A percentile compares a stretch with the other conserved stretches of the same genome.
These are phyloP conservation scores for Collybia mongolica DNA, from an alignment of 768 basidiomycete genomes.

Conservation along the genomic window DNA sequence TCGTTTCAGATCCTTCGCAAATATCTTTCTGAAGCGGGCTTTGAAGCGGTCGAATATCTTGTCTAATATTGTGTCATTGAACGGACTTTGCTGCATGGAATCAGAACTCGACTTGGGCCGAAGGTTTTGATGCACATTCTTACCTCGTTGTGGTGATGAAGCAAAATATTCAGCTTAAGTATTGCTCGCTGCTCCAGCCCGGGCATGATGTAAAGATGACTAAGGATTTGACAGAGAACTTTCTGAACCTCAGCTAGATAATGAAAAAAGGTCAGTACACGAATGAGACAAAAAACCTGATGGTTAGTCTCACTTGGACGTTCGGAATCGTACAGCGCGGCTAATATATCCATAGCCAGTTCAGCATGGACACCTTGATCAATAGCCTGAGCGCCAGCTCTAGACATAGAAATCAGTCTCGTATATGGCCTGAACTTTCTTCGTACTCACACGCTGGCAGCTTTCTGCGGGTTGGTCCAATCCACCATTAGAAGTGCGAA, in stretches of 20 bases:
- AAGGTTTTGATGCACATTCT: not conserved
- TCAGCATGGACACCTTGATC: conserved; percentile 48
- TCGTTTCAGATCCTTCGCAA: conserved; percentile 37
- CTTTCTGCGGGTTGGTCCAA: conserved; percentile 85
- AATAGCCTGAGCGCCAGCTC: not conserved
- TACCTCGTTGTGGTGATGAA: conserved; percentile 53
- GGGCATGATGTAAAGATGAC: conserved; percentile 53
- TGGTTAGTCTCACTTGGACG: conserved; percentile 35
- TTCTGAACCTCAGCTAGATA: conserved; percentile 59
- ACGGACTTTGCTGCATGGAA: conserved; percentile 50
- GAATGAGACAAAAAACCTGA: not conserved
- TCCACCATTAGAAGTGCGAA: conserved; percentile 80
- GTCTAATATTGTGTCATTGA: conserved; percentile 50
- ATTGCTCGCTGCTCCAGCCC: conserved; percentile 35
- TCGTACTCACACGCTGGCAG: conserved; percentile 40
- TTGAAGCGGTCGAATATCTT: conserved; percentile 60
- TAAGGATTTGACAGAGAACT: conserved; percentile 59
- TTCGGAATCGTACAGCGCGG: conserved; percentile 45
- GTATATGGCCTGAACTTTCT: not conserved
- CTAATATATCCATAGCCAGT: conserved; percentile 55
- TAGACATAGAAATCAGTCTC: not conserved
- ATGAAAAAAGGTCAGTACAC: not conserved
- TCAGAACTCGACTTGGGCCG: not conserved
- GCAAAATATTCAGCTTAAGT: conserved; percentile 45
- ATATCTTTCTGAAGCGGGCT: conserved; percentile 40